Evolutionary conservation across 176 grass and related monocot genomes (phyloP), one percentile per base, ranked within the genome.

Genomic region (Saccharum officinarum): DNA sequence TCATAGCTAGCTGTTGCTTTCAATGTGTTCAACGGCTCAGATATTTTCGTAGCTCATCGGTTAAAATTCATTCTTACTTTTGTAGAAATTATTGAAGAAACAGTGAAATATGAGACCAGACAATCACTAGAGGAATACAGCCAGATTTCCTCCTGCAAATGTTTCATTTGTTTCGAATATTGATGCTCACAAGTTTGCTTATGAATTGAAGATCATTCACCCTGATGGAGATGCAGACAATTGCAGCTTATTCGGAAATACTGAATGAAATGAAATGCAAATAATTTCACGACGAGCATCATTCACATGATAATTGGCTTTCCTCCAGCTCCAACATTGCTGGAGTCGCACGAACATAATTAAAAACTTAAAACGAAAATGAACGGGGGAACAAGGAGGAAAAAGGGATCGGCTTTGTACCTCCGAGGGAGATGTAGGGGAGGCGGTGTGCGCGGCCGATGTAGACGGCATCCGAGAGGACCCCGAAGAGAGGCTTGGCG

Each of bases 401-500:
- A 36, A 52, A 16, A 57, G 11, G 36, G 42, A 45, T 13, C 25
- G 1, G 71, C 6, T 16, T 4, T 45, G 42, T 78, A 97, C 92
- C 95, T 88, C 92, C 90, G 33, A 93, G 79, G 17, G 88, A 87
- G 76, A 95, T 90, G 80, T 97, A 97, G 0, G 95, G 92, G 1
- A 97, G 42, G 37, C 92, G 81, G 82, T 89, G 88, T 8, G 87
- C 88, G 38, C 59, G 57, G 5, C 90, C 76, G 75, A 95, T 90
- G 69, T 87, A 86, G 22, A 95, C 37, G 23, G 88, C 88, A 69
- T 95, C 95, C 10, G 92, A 95, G 74, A 97, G 84, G 37, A 95
- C 90, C 7, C 90, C 95, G 6, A 97, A 92, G 75, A 97, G 86
- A 11, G 92, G 92, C 82, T 95, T 97, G 50, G 90, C 88, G 55